phyloP scores from a whole-genome alignment of 768 basidiomycete genomes.

The Boletellus ananiceps region DNA sequence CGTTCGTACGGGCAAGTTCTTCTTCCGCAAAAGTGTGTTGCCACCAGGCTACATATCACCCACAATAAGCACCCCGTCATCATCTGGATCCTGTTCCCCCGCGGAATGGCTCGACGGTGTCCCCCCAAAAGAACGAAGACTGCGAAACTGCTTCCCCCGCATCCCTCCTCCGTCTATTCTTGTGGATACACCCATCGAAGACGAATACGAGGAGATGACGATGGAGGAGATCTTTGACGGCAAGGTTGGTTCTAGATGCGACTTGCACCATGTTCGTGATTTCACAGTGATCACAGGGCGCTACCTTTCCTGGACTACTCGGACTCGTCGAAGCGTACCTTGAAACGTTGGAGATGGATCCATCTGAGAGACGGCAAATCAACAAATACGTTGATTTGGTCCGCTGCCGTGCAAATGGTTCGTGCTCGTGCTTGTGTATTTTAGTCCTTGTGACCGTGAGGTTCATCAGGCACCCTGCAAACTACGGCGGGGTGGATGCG shows the following conservation, averaged over 20 bases:
- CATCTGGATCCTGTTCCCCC: slow-evolving; percentile 39
- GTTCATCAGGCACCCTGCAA: slow-evolving; percentile 57
- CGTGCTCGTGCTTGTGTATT: slow-evolving; percentile 17
- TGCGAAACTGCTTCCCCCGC: slow-evolving; percentile 70
- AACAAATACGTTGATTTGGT: slow-evolving; percentile 78
- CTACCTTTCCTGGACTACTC: slow-evolving; percentile 73
- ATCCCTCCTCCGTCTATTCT: slow-evolving; percentile 44
- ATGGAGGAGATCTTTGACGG: slow-evolving; percentile 93
- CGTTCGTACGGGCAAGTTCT: slow-evolving; percentile 68
- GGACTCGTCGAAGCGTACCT: slow-evolving; percentile 81
- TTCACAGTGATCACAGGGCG: slow-evolving; percentile 39
- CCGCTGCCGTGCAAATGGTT: slow-evolving; percentile 74
- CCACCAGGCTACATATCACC: slow-evolving; percentile 41
- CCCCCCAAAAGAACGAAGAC: slow-evolving; percentile 54
- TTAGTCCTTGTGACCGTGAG: slow-evolving; percentile 1
- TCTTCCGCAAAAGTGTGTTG: slow-evolving; percentile 85
- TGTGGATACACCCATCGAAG: slow-evolving; percentile 53
- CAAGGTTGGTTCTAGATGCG: slow-evolving; percentile 47
- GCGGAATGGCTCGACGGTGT: slow-evolving; percentile 33
- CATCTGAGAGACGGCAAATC: slow-evolving; percentile 55
- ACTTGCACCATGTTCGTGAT: neutral
- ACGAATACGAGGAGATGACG: slow-evolving; percentile 91
- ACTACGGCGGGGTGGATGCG: slow-evolving; percentile 95
- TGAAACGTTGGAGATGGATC: slow-evolving; percentile 76
- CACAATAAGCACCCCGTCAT: slow-evolving; percentile 39